A percentile compares a stretch with the other conserved stretches of the same genome.
Conservation (phyloP, 768 basidiomycete genomes). For the Panaeolus papilionaceus region DNA sequence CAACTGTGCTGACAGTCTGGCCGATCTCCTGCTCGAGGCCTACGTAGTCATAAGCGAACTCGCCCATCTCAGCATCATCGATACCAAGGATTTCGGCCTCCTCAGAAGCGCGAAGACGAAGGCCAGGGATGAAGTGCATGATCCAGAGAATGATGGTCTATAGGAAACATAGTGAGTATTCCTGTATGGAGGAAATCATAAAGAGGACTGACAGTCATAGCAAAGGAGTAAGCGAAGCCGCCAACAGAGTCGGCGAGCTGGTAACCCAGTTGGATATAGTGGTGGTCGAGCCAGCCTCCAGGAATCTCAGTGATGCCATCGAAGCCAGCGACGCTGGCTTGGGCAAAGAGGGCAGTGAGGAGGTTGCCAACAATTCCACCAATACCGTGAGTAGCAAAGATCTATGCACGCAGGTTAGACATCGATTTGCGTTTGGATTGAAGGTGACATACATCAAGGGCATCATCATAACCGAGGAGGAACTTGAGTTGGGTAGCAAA, state of each 20-base stretch:
- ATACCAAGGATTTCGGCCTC: slow-evolving; percentile 82
- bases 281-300: slow-evolving; percentile 90
- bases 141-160: slow-evolving; percentile 85
- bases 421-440: background rate
- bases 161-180: background rate
- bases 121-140: slow-evolving; percentile 87
- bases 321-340: slow-evolving; percentile 76
- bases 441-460: slow-evolving; percentile 67
- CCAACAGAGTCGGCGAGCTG: slow-evolving; percentile 80
- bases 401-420: slow-evolving; percentile 48
- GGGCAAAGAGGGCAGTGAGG: slow-evolving; percentile 89
- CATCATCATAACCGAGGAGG: slow-evolving; percentile 75
- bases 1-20: slow-evolving; percentile 35
- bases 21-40: slow-evolving; percentile 69
- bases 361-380: slow-evolving; percentile 85
- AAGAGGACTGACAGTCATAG: slow-evolving; percentile 63
- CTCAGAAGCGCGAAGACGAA: slow-evolving; percentile 70
- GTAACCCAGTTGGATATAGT: slow-evolving; percentile 83
- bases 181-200: background rate
- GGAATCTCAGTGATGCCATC: slow-evolving; percentile 72
- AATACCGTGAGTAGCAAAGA: slow-evolving; percentile 85
- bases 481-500: slow-evolving; percentile 97
- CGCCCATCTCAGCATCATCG: slow-evolving; percentile 90
- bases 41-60: slow-evolving; percentile 89
- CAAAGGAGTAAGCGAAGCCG: slow-evolving; percentile 74